These are phyloP conservation scores for Castanea sativa DNA, from an alignment of 306 rosid genomes.

Conservation along the genomic window DNA sequence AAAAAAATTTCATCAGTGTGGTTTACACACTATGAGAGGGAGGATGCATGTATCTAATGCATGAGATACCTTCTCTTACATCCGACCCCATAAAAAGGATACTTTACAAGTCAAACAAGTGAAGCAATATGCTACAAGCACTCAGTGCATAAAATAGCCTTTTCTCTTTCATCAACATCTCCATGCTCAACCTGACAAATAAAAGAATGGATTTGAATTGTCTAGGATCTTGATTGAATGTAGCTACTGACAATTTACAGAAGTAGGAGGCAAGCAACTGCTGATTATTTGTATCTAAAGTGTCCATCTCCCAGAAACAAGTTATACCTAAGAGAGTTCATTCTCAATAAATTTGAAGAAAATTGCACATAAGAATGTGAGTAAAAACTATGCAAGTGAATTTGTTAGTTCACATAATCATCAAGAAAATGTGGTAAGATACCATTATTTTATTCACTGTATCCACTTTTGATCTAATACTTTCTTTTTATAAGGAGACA, in stretches of 20 bases:
- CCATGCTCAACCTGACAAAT: slow-evolving; percentile 50
- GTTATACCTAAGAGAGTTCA: background rate
- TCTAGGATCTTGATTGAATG: background rate
- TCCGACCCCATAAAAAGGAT: background rate
- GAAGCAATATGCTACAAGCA: background rate
- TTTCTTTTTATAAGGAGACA: background rate
- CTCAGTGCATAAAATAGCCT: slow-evolving; percentile 33
- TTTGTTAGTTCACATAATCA: background rate
- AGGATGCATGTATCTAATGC: too few relatives aligned
- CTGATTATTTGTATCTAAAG: background rate
- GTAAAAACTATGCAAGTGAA: background rate
- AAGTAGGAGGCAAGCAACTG: background rate
- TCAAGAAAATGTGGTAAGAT: background rate
- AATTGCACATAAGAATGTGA: background rate
- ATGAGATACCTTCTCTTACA: too few relatives aligned
- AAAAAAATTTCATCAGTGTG: too few relatives aligned
- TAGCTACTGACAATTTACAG: background rate
- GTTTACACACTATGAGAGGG: too few relatives aligned
- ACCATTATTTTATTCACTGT: background rate
- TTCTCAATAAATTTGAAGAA: background rate
- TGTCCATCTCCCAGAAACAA: background rate
- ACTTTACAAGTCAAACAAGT: background rate
- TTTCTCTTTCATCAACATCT: slow-evolving; percentile 46
- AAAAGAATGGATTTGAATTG: background rate
- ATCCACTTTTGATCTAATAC: background rate